Base-by-base conservation (phyloP, 2,329 filamentous ascomycete genomes). In the Fusarium irregulare region DNA sequence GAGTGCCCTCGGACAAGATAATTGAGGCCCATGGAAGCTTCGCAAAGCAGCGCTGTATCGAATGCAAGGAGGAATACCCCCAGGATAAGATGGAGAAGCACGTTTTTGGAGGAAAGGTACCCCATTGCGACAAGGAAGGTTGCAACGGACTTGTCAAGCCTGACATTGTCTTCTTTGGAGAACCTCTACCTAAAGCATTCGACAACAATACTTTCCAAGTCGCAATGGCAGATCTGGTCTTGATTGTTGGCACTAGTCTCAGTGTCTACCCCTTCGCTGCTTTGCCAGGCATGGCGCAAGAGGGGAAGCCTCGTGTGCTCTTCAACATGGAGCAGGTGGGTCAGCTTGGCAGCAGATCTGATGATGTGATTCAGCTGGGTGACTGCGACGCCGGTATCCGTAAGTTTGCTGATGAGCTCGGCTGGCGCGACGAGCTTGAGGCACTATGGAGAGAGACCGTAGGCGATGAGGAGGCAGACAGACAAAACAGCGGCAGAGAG, bases 1-100 rank as follows among this genome's bases (percentile, higher is more conserved):
- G 96, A 27, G 90, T 99, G 1, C 92, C 94, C 0, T 86, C 83
- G 0, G 89, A 95, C 4, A 90, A 88, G 79, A 94, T 99, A 51
- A 86, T 99, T 32, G 95, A 98, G 80, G 96, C 96, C 0, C 96
- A 99, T 79, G 96, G 96, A 47, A 97, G 93, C 78, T 99, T 98
- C 78, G 95, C 95, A 23, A 89, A 88, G 1, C 95, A 98, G 81
- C 88, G 91, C 71, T 99, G 96, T 79, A 94, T 98, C 74, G 93
- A 97, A 25, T 99, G 96, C 84, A 89, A 90, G 76, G 82, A 81
- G 0, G 79, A 86, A 2, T 98, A 90, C 76, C 91, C 93, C 0
- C 90, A 91, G 37, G 88, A 91, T 5, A 79, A 87, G 71, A 97
- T 98, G 92, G 86, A 86, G 74, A 81, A 87, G 67, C 87, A 90